Evolutionary conservation across 176 grass and related monocot species (phyloP), one percentile per base, ranked within the genome.

Genomic region (Juncus effusus): DNA sequence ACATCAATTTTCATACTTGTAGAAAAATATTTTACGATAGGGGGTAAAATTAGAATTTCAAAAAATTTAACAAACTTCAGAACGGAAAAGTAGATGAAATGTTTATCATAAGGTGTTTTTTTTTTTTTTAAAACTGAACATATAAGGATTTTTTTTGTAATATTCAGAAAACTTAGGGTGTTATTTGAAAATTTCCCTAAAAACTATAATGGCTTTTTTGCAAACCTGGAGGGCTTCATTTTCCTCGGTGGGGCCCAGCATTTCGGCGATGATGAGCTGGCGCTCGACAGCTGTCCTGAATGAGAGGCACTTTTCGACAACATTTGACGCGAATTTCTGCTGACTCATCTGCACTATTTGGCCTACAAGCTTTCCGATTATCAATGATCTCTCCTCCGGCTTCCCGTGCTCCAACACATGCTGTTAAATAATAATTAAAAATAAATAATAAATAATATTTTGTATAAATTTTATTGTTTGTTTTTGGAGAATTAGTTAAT

Each of bases 201-300:
- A 68, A 60, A 36, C 1, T 4, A 10, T 42, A 14, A 55, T 37
- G 1, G 5, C 13, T 11, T 56, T 38, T 7, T 12, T 54, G 13
- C 40, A 36, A 60, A 83, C 67, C 80, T 83, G 74, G 63, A 83
- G 75, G 64, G 68, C 74, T 78, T 83, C 80, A 10, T 76, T 83
- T 67, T 83, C 75, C 54, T 83, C 54, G 61, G 65, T 87, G 38
- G 88, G 74, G 40, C 84, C 88, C 61, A 84, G 76, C 76, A 84
- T 84, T 62, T 84, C 76, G 54, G 58, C 70, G 37, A 84, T 75
- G 50, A 84, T 61, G 40, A 84, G 50, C 53, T 79, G 81, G 40
- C 70, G 56, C 13, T 83, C 75, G n/a, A 65, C 66, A 56, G 53
- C 60, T 64, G 39, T 61, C 66, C 80, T 66, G 55, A 73, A 78